Evolutionary conservation across 352 stramenopile genomes (phyloP), one percentile per base, ranked within the genome.

Genomic region (Paralagenidium karlingii): DNA sequence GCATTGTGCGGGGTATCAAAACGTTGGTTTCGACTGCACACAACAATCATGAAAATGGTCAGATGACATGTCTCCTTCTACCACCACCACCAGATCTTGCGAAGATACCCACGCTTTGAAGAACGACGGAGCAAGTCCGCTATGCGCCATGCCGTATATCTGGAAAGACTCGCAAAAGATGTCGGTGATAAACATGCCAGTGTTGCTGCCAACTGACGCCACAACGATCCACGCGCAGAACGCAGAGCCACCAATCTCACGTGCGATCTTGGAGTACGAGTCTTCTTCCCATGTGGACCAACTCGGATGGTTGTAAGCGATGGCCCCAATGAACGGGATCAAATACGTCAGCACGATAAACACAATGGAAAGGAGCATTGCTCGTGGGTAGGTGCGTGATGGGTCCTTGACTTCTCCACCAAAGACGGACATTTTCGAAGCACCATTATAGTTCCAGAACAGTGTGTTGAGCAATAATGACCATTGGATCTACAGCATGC

Each of bases 381-480:
- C 85, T 2, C 63, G 53, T 4, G 86, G 84, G 45, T 94, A 96
- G 2, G 67, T 84, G 9, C 51, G 59, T 2, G 47, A 65, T 0
- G 84, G 82, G 52, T 86, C 74, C 5, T 74, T 43, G 13, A 96
- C 76, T 51, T 98, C 88, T 16, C 62, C 84, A 8, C 81, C 82
- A 47, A 95, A 96, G 1, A 70, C 73, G 7, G 79, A 89, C 18
- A 83, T 86, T 27, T 51, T 60, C 34, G 96, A 84, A 37, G 87
- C 96, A n/a, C 78, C 87, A 51, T 95, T 96, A 29, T 94, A 81
- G 63, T 96, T 96, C 90, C 92, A 98, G 58, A 96, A 97, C 16
- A 97, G 61, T 43, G 94, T 96, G 52, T 96, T 97, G 22, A 97
- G 55, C 29, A 90, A 85, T 16, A 68, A 60, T 11, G 76, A 62